phyloP scores from a whole-genome alignment of 148 eudicot species.

The Vaccinium vitisidaea region DNA sequence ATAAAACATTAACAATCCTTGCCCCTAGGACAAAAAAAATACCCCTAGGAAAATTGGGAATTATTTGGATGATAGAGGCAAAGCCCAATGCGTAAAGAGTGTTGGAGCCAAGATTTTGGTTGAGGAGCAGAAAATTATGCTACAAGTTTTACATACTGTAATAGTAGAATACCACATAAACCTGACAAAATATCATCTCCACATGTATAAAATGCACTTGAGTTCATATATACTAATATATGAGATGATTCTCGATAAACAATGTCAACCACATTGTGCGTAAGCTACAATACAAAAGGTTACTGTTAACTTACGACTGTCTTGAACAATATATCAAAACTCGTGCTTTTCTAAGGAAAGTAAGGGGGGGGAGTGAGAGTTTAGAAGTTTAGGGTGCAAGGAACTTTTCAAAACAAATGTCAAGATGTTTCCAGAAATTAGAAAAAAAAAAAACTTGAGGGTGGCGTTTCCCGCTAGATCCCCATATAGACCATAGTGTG shows the following conservation, averaged over 20 bases:
- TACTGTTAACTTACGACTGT: not conserved
- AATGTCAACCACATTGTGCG: not conserved
- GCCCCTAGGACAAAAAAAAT: not conserved
- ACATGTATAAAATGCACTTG: not conserved
- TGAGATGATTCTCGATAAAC: not conserved
- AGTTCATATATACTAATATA: not conserved
- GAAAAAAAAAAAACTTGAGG: not conserved
- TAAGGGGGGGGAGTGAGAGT: not conserved
- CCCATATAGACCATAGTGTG: not conserved
- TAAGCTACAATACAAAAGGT: not conserved
- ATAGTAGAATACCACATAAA: not conserved
- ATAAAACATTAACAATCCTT: not conserved
- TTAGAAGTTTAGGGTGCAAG: not conserved
- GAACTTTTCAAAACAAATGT: not conserved
- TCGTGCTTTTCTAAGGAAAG: not conserved
- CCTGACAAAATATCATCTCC: not conserved
- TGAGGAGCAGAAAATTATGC: not conserved
- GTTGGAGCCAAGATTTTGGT: no score
- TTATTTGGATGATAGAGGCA: no score
- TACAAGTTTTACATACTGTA: not conserved
- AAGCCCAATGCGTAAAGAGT: no score
- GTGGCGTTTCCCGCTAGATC: not conserved
- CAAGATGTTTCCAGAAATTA: constrained; percentile 6
- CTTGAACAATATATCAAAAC: not conserved
- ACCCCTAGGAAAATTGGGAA: not conserved